Conservation (phyloP, 2,329 filamentous ascomycete species). For the Aurifilum marmelostoma region DNA sequence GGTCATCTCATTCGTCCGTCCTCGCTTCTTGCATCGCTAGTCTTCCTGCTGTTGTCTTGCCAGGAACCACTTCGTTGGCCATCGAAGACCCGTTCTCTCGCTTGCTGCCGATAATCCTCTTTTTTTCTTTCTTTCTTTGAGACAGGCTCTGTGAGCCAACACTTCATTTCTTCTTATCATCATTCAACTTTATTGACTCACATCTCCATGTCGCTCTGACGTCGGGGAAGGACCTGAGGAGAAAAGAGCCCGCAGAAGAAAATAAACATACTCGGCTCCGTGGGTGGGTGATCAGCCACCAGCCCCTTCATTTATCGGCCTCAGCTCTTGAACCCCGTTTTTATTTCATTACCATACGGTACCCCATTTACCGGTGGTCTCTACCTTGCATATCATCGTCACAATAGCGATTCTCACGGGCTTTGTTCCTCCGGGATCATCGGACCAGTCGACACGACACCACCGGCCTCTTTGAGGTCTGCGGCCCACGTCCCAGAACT, state of each 20-base stretch:
- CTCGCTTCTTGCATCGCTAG: constrained; percentile 15
- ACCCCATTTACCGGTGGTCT: background rate
- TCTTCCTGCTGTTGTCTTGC: constrained; percentile 7
- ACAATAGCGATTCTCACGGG: background rate
- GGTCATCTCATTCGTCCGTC: constrained; percentile 17
- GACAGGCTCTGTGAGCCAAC: constrained; percentile 25
- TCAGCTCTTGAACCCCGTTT: constrained; percentile 13
- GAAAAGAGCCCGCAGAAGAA: background rate
- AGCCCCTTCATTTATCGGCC: constrained; percentile 21
- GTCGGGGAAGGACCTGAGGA: background rate
- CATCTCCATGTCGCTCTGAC: background rate
- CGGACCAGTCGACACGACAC: constrained; percentile 12
- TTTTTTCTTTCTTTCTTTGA: background rate
- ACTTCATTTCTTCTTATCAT: constrained; percentile 6
- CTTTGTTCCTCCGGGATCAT: background rate
- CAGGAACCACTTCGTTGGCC: constrained; percentile 12
- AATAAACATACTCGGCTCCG: background rate
- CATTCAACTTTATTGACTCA: constrained; percentile 6
- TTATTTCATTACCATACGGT: constrained; percentile 4
- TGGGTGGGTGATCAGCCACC: constrained; percentile 16
- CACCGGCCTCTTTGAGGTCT: background rate
- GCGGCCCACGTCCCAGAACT: constrained; percentile 3
- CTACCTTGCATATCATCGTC: constrained; percentile 10
- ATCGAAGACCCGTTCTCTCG: constrained; percentile 7
- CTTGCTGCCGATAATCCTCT: background rate